These are phyloP conservation scores for Phytophthora chlamydospora DNA, from an alignment of 352 stramenopile species.

Conservation along the genomic window DNA sequence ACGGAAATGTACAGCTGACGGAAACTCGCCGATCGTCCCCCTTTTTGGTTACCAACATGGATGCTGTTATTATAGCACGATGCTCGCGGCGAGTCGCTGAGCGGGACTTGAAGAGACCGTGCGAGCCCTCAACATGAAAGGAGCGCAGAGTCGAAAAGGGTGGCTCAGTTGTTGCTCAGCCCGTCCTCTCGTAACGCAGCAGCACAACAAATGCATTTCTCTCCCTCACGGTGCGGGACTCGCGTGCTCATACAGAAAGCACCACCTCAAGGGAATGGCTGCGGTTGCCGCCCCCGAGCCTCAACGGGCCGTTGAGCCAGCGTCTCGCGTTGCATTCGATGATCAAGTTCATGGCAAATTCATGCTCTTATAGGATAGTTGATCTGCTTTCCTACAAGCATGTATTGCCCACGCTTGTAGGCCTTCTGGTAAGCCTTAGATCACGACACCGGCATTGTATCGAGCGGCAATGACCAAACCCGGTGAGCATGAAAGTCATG, in stretches of 20 bases:
- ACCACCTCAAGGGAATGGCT: too few relatives aligned
- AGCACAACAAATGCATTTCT: constrained; percentile 10
- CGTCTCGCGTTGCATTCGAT: too few relatives aligned
- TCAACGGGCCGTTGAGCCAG: too few relatives aligned
- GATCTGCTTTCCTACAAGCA: too few relatives aligned
- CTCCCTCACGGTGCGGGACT: constrained; percentile 2
- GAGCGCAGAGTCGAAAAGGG: too few relatives aligned
- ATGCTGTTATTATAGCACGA: constrained; percentile 3
- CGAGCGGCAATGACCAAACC: constrained; percentile 1
- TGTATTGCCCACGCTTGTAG: constrained; percentile 8
- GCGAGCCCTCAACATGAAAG: too few relatives aligned
- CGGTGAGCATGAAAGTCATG: constrained; percentile 16
- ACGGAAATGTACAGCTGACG: constrained; percentile 1
- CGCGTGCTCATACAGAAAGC: not conserved
- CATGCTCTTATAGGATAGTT: too few relatives aligned
- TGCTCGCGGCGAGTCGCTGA: not conserved
- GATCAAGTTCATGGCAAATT: too few relatives aligned
- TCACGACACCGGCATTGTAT: constrained; percentile 9
- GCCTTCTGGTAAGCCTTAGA: constrained; percentile 15
- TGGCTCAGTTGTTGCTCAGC: too few relatives aligned
- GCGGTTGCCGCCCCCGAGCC: too few relatives aligned
- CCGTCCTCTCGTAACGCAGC: not conserved
- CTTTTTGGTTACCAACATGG: too few relatives aligned
- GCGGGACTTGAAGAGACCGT: too few relatives aligned
- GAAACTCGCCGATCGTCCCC: constrained; percentile 1